Percentiles rank a stretch among this genome's conserved stretches.
Conservation (phyloP, 176 grass and related monocot genomes). For the Cenchrus americanus region DNA sequence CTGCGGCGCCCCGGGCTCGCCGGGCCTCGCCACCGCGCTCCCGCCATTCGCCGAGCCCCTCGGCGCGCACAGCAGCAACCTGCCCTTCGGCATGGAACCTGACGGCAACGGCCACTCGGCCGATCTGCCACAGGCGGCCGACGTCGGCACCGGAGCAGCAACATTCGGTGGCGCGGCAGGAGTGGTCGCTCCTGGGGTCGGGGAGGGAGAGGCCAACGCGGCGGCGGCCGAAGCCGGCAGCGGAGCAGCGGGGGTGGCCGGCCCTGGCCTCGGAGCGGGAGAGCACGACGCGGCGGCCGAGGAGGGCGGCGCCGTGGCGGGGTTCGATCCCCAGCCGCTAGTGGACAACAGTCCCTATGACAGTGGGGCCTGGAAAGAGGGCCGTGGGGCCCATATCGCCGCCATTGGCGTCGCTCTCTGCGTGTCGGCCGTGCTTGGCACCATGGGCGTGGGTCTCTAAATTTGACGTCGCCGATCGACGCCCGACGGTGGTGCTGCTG, state of each 20-base stretch:
- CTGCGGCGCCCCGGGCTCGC: constrained; percentile 72
- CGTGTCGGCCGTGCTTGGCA: neutral
- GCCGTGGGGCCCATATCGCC: neutral
- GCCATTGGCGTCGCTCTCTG: constrained; percentile 25
- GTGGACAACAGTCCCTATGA: constrained; percentile 89
- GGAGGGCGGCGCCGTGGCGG: neutral
- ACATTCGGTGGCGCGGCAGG: neutral
- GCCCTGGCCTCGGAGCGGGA: no score
- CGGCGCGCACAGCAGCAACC: constrained; percentile 44
- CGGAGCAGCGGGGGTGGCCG: neutral
- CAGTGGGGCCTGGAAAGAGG: constrained; percentile 47
- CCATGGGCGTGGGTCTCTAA: constrained; percentile 26
- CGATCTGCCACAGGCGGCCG: constrained; percentile 36
- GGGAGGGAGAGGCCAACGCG: constrained; percentile 8
- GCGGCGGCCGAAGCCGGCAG: neutral
- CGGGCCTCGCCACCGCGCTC: constrained; percentile 51
- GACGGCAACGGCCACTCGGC: constrained; percentile 39
- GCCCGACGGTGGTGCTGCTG: neutral
- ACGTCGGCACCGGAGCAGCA: neutral
- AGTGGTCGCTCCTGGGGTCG: neutral
- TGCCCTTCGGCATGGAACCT: constrained; percentile 55
- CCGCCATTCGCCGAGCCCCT: constrained; percentile 76
- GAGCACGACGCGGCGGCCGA: no score
- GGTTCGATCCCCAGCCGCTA: constrained; percentile 61
- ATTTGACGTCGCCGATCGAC: neutral